phyloP scores from a whole-genome alignment of 768 basidiomycete species.

The Boletales sp. region DNA sequence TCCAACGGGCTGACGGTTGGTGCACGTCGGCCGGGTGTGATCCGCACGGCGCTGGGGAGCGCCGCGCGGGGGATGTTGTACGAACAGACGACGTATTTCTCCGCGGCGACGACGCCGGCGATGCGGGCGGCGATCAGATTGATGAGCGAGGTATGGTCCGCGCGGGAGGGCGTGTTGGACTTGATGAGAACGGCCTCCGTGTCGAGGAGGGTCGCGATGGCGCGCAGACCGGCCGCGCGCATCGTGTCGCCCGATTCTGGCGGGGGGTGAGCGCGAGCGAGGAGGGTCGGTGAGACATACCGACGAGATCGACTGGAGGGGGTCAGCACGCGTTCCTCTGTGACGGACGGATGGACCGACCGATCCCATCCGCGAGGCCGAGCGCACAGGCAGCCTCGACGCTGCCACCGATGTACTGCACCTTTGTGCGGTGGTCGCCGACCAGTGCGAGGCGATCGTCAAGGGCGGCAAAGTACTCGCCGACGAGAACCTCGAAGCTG shows the following conservation, averaged over 20 bases:
- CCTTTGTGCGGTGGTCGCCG: conserved; percentile 63
- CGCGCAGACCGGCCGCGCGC: conserved; percentile 94
- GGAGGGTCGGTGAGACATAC: conserved; percentile 54
- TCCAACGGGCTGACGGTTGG: conserved; percentile 88
- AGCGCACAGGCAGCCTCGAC: conserved; percentile 98
- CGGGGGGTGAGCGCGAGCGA: neutral
- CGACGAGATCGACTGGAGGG: conserved; percentile 71
- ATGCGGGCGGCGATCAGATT: conserved; percentile 82
- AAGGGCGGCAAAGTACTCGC: conserved; percentile 66
- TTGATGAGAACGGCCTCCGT: conserved; percentile 94
- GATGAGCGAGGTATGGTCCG: conserved; percentile 64
- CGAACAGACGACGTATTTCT: conserved; percentile 84
- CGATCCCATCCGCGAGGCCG: conserved; percentile 95
- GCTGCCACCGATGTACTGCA: conserved; percentile 96
- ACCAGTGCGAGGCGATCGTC: conserved; percentile 53
- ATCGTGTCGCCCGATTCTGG: conserved; percentile 98
- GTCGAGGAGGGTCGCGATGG: conserved; percentile 84
- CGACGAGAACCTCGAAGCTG: conserved; percentile 88
- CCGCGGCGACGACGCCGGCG: conserved; percentile 85
- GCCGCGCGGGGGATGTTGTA: conserved; percentile 81
- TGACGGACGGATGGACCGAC: conserved; percentile 39
- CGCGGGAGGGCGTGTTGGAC: conserved; percentile 60
- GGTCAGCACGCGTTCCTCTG: neutral
- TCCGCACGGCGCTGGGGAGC: conserved; percentile 54
- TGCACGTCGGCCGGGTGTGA: conserved; percentile 89